A percentile compares a stretch with the other conserved stretches of the same genome.
phyloP scores from a whole-genome alignment of 2,329 filamentous ascomycete genomes.

The Botrytis squamosa region DNA sequence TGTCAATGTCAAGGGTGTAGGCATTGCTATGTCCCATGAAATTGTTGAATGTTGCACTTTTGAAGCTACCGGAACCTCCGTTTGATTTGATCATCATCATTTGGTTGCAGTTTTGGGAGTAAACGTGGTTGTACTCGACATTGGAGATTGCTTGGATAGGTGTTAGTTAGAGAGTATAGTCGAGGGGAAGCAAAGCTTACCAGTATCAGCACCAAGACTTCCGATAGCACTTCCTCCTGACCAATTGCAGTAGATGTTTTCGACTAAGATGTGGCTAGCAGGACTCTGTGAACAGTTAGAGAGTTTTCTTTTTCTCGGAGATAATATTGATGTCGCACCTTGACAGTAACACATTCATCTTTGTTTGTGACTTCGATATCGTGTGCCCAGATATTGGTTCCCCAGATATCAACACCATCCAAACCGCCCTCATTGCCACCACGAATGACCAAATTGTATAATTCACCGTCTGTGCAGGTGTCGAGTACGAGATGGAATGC shows the following conservation, averaged over 20 bases:
- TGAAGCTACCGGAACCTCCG: conserved; percentile 53
- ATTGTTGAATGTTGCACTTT: conserved; percentile 52
- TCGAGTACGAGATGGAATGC: conserved; percentile 48
- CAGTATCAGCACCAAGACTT: conserved; percentile 49
- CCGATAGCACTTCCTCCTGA: conserved; percentile 59
- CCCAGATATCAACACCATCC: conserved; percentile 56
- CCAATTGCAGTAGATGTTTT: conserved; percentile 62
- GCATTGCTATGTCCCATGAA: conserved; percentile 60
- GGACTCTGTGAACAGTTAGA: conserved; percentile 42
- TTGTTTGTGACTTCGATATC: conserved; percentile 62
- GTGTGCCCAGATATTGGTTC: conserved; percentile 56
- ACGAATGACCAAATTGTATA: conserved; percentile 56
- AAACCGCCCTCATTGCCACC: conserved; percentile 52
- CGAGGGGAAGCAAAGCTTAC: conserved; percentile 17
- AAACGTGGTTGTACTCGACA: conserved; percentile 56
- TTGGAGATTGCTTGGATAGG: conserved; percentile 46
- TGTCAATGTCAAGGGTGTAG: conserved; percentile 56
- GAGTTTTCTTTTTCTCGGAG: background rate
- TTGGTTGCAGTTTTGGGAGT: conserved; percentile 58
- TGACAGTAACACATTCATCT: conserved; percentile 60
- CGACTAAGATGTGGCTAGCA: conserved; percentile 57
- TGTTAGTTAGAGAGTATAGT: background rate
- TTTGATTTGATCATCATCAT: conserved; percentile 64
- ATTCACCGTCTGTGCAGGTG: conserved; percentile 51
- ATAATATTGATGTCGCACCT: conserved; percentile 33